Conservation (phyloP, 306 rosid species). For the Quercus robur region DNA sequence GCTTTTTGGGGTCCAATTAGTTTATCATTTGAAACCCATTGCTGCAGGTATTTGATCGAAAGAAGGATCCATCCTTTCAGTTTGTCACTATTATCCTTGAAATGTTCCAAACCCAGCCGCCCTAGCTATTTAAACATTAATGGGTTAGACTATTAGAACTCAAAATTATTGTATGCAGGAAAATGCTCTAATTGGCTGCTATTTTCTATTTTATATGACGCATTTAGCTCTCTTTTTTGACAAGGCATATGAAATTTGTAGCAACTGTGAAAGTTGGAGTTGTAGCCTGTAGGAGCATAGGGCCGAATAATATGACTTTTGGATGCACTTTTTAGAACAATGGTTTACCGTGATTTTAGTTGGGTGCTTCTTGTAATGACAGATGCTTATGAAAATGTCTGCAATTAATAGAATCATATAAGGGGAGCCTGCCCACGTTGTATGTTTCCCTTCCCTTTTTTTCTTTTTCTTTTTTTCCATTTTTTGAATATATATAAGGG, state of each 20-base stretch:
- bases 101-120: constrained; percentile 53
- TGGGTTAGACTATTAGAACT: not conserved
- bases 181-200: constrained; percentile 18
- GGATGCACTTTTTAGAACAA: constrained; percentile 5
- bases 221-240: not conserved
- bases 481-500: not conserved
- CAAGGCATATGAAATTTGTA: constrained; percentile 3
- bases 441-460: too few relatives aligned
- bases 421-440: not conserved
- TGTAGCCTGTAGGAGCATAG: not conserved
- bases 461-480: too few relatives aligned
- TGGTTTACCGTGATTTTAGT: not conserved
- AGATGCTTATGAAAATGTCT: not conserved
- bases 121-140: not conserved
- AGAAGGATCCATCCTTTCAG: constrained; percentile 61
- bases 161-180: not conserved
- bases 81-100: constrained; percentile 62
- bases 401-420: not conserved
- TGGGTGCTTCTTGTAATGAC: not conserved
- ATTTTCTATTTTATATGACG: constrained; percentile 1
- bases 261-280: not conserved
- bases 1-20: constrained; percentile 37
- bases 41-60: constrained; percentile 31
- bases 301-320: constrained; percentile 24
- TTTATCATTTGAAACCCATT: constrained; percentile 37